A percentile compares a stretch with the other conserved stretches of the same genome.
Evolutionary conservation across 1,284 basidiomycete genomes (phyloP).

Genomic region (Irpex sp.): DNA sequence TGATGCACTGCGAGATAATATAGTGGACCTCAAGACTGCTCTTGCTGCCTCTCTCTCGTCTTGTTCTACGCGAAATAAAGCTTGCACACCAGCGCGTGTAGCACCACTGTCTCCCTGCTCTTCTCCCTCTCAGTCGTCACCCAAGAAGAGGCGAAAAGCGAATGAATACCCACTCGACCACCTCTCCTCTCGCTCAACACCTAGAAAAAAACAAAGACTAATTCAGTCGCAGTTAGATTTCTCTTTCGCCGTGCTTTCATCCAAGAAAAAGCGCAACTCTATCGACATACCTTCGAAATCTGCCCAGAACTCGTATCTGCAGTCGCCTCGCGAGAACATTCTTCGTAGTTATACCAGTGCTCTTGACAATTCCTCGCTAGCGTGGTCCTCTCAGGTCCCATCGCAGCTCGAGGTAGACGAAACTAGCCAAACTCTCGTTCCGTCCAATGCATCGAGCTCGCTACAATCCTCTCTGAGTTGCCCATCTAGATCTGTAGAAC

Average conservation of each 20-base stretch:
- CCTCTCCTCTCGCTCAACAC: not conserved
- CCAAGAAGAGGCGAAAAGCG: constrained; percentile 1
- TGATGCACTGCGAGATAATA: not conserved
- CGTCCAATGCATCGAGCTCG: not conserved
- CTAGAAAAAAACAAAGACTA: not conserved
- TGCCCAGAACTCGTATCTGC: not conserved
- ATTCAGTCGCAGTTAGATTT: too few species aligned
- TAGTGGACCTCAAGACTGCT: not conserved
- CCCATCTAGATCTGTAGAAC: not conserved
- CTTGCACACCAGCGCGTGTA: not conserved
- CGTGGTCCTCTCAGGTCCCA: not conserved
- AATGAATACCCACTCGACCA: not conserved
- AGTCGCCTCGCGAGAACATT: not conserved
- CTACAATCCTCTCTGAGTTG: not conserved
- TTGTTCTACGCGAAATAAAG: not conserved
- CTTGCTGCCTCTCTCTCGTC: not conserved
- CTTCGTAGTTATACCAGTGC: too few species aligned
- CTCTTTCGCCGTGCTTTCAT: too few species aligned
- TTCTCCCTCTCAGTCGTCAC: constrained; percentile 1
- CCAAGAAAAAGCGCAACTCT: too few species aligned
- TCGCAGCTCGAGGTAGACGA: not conserved
- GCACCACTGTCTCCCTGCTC: not conserved
- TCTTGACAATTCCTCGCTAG: too few species aligned
- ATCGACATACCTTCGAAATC: too few species aligned
- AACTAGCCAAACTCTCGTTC: constrained; percentile 1